Evolutionary conservation across 1,139 yeast genomes (phyloP).

Genomic region (Kazachstania sp.): DNA sequence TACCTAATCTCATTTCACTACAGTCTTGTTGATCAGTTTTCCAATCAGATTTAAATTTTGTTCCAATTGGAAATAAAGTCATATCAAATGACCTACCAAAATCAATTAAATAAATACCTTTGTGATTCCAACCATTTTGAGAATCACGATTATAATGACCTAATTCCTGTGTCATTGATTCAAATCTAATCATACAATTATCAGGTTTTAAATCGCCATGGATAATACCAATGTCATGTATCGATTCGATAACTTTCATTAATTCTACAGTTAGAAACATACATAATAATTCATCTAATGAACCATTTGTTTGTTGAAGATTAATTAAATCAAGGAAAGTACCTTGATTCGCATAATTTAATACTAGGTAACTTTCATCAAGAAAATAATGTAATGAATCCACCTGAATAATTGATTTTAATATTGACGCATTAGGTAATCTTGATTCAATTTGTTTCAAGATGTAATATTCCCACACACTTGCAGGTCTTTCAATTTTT

Average conservation of each 20-base stretch:
- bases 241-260: constrained; percentile 47
- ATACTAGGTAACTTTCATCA: constrained; percentile 68
- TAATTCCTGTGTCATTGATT: constrained; percentile 35
- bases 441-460: constrained; percentile 44
- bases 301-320: constrained; percentile 28
- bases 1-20: constrained; percentile 54
- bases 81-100: constrained; percentile 79
- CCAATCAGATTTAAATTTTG: constrained; percentile 55
- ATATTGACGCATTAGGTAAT: constrained; percentile 23
- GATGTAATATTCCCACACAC: constrained; percentile 78
- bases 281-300: constrained; percentile 52
- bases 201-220: constrained; percentile 88
- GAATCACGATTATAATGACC: constrained; percentile 34
- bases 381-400: constrained; percentile 47
- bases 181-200: constrained; percentile 69
- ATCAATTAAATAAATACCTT: constrained; percentile 64
- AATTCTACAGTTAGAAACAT: constrained; percentile 59
- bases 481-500: constrained; percentile 64
- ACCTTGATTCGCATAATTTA: constrained; percentile 68
- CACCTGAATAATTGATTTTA: constrained; percentile 42
- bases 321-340: constrained; percentile 70
- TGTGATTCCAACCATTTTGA: constrained; percentile 41
- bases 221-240: constrained; percentile 59
- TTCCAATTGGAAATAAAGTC: constrained; percentile 43
- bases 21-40: constrained; percentile 67